Percentiles rank a stretch among this genome's conserved stretches.
Evolutionary conservation across 768 basidiomycete genomes (phyloP).

Genomic region (Pleurotus djamor): DNA sequence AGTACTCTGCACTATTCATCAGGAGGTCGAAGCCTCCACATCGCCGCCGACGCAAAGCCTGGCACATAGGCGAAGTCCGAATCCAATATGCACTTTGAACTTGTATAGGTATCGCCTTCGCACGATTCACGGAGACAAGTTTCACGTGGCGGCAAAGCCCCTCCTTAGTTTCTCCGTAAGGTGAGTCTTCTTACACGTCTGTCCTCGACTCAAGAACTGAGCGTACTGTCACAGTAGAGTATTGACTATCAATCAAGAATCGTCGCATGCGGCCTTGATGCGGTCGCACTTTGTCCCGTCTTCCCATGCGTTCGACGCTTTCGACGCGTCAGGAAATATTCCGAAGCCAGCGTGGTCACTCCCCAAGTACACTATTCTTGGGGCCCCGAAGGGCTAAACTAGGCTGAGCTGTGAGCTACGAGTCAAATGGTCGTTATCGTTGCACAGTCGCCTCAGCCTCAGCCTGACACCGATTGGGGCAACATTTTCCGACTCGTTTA

Average conservation of each 20-base stretch:
- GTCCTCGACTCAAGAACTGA: not conserved
- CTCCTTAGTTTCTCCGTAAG: not conserved
- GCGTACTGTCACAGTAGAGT: no score
- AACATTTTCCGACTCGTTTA: not conserved
- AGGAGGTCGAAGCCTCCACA: not conserved
- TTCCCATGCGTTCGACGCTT: no score
- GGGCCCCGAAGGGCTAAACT: no score
- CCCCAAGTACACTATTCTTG: no score
- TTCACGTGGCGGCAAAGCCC: not conserved
- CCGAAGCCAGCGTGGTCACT: no score
- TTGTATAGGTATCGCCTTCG: conserved; percentile 1
- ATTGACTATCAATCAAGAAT: no score
- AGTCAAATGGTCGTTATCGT: no score
- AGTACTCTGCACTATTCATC: not conserved
- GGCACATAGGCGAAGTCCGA: not conserved
- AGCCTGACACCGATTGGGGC: not conserved
- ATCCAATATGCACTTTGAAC: not conserved
- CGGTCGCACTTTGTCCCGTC: no score
- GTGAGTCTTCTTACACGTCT: not conserved
- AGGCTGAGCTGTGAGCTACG: no score
- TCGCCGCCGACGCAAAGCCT: not conserved
- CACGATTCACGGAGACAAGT: conserved; percentile 3
- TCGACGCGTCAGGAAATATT: no score
- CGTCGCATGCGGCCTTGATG: no score
- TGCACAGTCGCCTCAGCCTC: not conserved